These are phyloP conservation scores for Penicillium sp. DNA, from an alignment of 2,329 filamentous ascomycete species.

Conservation along the genomic window DNA sequence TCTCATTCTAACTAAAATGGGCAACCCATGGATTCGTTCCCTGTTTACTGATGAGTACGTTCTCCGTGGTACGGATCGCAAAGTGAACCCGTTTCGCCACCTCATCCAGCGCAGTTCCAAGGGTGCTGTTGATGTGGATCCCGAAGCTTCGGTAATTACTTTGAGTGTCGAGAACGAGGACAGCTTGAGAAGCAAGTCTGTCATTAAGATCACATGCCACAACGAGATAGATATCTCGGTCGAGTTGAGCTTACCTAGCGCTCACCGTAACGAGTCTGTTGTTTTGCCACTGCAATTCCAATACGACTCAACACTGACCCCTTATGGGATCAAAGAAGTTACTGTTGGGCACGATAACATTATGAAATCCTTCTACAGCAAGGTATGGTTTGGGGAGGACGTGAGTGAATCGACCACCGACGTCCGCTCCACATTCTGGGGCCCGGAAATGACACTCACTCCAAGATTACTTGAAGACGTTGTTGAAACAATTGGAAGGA, in stretches of 20 bases:
- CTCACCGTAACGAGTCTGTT: background rate
- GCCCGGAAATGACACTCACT: background rate
- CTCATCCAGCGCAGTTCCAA: background rate
- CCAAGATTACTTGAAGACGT: background rate
- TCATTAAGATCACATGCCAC: background rate
- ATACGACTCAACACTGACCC: background rate
- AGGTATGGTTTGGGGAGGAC: constrained; percentile 76
- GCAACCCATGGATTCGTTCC: constrained; percentile 1
- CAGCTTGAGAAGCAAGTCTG: background rate
- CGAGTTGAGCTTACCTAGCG: background rate
- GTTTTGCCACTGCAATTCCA: background rate
- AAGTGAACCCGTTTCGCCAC: background rate
- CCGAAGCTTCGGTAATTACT: background rate
- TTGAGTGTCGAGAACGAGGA: background rate
- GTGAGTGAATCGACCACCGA: background rate
- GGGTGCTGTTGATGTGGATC: background rate
- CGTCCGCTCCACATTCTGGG: background rate
- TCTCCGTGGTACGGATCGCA: background rate
- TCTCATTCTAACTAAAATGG: background rate
- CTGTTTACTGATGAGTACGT: background rate
- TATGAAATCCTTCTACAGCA: constrained; percentile 99
- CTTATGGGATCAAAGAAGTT: background rate
- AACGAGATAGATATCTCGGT: background rate
- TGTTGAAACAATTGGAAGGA: background rate
- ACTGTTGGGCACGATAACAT: constrained; percentile 94